Evolutionary conservation across 108 stramenopile genomes (phyloP), one percentile per base, ranked within the genome.

Genomic region (Chaetoceros tenuissimus): DNA sequence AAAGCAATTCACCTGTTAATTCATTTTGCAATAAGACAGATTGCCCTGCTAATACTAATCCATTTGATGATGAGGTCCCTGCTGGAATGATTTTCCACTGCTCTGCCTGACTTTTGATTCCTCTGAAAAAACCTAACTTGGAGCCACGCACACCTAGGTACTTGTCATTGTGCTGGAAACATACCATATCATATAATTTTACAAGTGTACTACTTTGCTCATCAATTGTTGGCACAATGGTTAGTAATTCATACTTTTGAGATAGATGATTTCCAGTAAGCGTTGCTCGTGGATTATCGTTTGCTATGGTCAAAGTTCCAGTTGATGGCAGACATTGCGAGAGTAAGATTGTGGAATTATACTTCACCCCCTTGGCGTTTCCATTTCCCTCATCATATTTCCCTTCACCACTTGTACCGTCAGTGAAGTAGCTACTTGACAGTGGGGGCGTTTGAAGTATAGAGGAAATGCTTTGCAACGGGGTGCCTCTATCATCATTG

Each of bases 1-100:
- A 40, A 40, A 40, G 34, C 13, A 40, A 40, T 13, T 40, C 34
- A 5, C 34, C 34, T 13, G 34, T 40, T 13, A 40, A 13, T 40
- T 40, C 34, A 40, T 40, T 40, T 13, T 40, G 34, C 34, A 40
- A 13, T 40, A 40, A 40, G 13, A 40, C 13, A 10, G 5, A 5
- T 10, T 40, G 8, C 5, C 34, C 34, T 5, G 34, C 30, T 44
- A 58, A 45, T 22, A 58, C 23, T 25, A n/a, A n/a, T 21, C 45
- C 43, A 44, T 34, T 23, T 20, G 57, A 45, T 3, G 43, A 58
- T 17, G 31, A 58, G 17, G 55, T 31, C 55, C 29, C 3, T 34
- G 56, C 34, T 5, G 34, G 34, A 40, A 40, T 5, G 13, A 40
- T 40, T 13, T 40, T 40, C 34, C 34, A 40, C 34, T 40, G 34